These are phyloP conservation scores for Meira nashicola DNA, from an alignment of 1,284 basidiomycete genomes.

Conservation along the genomic window DNA sequence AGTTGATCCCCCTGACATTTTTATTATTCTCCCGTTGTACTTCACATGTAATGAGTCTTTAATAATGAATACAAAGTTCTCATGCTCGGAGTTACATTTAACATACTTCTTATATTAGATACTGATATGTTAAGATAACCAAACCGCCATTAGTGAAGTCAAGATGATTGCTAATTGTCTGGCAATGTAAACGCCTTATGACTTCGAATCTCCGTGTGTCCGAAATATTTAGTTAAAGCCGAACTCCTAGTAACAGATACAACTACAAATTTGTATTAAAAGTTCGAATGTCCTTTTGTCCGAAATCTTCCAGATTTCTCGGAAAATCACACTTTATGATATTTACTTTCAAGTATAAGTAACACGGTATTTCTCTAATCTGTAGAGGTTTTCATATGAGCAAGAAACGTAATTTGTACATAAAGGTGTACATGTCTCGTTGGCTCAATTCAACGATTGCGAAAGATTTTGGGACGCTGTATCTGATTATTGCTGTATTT, in stretches of 20 bases:
- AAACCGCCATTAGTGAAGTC: constrained; percentile 23
- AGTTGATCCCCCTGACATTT: constrained; percentile 18
- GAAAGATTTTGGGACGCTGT: constrained; percentile 21
- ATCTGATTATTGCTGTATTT: constrained; percentile 21
- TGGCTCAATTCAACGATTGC: constrained; percentile 50
- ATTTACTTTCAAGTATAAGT: neutral
- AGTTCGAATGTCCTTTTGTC: constrained; percentile 29
- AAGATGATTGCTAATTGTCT: constrained; percentile 25
- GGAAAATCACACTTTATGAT: constrained; percentile 5
- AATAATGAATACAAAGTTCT: no score
- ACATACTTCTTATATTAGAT: constrained; percentile 14
- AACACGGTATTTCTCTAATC: neutral
- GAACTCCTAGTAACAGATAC: no score
- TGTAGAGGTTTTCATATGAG: neutral
- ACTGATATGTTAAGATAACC: constrained; percentile 15
- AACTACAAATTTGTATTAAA: constrained; percentile 18
- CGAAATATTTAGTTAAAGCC: no score
- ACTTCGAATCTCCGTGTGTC: no score
- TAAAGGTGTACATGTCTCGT: constrained; percentile 27
- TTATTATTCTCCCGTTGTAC: no score
- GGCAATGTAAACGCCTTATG: no score
- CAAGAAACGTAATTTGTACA: neutral
- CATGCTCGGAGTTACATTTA: no score
- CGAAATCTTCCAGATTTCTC: constrained; percentile 3
- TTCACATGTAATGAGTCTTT: no score